These are phyloP conservation scores for Ramaria sp. DNA, from an alignment of 768 basidiomycete genomes.

Conservation along the genomic window DNA sequence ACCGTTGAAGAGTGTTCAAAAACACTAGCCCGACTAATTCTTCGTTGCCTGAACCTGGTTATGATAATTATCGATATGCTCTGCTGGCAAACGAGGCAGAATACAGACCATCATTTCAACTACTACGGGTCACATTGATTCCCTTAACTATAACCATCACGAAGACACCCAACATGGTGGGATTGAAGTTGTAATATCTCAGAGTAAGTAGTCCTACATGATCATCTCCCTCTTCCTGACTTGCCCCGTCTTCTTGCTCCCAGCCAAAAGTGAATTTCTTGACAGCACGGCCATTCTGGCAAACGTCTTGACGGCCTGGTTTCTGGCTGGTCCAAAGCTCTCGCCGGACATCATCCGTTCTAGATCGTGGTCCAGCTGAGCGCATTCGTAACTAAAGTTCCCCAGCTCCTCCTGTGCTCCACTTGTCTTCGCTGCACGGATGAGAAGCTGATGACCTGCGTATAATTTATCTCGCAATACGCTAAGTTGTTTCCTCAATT, in stretches of 20 bases:
- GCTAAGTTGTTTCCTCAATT: not conserved
- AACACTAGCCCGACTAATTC: too few species aligned
- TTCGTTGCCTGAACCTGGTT: too few species aligned
- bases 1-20: too few species aligned
- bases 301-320: not conserved
- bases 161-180: too few species aligned
- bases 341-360: not conserved
- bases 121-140: too few species aligned
- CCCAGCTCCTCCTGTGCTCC: not conserved
- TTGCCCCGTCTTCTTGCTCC: not conserved
- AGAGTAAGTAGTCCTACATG: not conserved
- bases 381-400: not conserved
- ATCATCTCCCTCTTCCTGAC: not conserved
- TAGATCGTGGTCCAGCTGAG: not conserved
- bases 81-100: too few species aligned
- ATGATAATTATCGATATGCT: too few species aligned
- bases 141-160: too few species aligned
- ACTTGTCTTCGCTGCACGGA: not conserved
- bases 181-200: too few species aligned
- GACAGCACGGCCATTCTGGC: not conserved
- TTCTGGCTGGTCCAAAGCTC: not conserved
- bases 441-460: conserved; percentile 2
- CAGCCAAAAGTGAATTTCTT: not conserved
- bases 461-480: not conserved
- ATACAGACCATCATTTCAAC: too few species aligned